Conservation (phyloP, 177 flowering plant species). For the Telopea speciosissima region DNA sequence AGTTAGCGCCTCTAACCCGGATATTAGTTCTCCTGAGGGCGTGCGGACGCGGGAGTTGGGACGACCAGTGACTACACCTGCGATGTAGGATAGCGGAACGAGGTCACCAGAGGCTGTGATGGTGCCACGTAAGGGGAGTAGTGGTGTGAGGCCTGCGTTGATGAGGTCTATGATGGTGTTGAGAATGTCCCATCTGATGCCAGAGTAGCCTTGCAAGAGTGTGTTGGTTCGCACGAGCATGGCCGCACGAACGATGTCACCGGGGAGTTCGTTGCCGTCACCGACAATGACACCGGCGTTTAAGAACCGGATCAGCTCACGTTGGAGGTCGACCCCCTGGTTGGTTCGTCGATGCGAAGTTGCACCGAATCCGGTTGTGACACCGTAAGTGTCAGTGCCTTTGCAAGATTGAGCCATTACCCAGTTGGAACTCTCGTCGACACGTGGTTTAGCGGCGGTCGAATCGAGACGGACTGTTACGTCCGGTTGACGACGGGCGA, state of each 20-base stretch:
- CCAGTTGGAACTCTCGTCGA: constrained; percentile 18
- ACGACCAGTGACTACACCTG: constrained; percentile 20
- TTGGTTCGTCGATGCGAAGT: constrained; percentile 25
- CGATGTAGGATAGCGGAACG: constrained; percentile 22
- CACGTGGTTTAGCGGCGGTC: constrained; percentile 10
- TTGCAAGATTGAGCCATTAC: constrained; percentile 16
- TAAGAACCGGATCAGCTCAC: constrained; percentile 22
- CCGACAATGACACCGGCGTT: constrained; percentile 20
- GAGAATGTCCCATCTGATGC: constrained; percentile 24
- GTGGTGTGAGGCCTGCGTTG: constrained; percentile 10
- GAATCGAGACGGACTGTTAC: constrained; percentile 18
- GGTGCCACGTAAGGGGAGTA: constrained; percentile 20
- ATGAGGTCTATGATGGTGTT: constrained; percentile 9
- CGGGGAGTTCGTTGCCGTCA: constrained; percentile 14
- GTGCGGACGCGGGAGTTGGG: constrained; percentile 17
- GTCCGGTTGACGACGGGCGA: constrained; percentile 5
- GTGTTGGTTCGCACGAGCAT: constrained; percentile 25
- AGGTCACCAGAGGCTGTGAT: constrained; percentile 27
- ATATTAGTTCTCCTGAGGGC: constrained; percentile 8
- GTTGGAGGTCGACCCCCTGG: constrained; percentile 18
- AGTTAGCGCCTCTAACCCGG: constrained; percentile 12
- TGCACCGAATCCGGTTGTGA: constrained; percentile 26
- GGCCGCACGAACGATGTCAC: constrained; percentile 10
- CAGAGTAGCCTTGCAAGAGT: constrained; percentile 22
- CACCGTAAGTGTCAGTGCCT: constrained; percentile 24